Conservation (phyloP, 306 rosid genomes). For the Amphicarpaea edgeworthii region DNA sequence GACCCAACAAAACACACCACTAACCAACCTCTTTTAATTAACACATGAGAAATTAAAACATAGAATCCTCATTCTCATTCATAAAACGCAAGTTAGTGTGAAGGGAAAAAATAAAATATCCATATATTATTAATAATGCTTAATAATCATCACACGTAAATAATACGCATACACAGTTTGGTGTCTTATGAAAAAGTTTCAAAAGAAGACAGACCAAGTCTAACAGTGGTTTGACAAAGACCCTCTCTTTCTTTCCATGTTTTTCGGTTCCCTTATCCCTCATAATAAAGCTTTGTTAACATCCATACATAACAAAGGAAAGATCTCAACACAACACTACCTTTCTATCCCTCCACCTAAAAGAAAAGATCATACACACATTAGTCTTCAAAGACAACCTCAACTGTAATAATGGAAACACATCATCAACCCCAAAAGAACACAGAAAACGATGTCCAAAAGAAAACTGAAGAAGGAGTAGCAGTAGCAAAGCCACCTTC, state of each 20-base stretch:
- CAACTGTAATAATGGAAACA: constrained; percentile 66
- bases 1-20: constrained; percentile 59
- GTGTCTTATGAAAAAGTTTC: constrained; percentile 39
- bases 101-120: constrained; percentile 9
- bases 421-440: constrained; percentile 50
- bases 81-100: background rate
- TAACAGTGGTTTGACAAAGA: constrained; percentile 55
- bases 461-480: constrained; percentile 38
- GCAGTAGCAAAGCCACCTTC: constrained; percentile 44
- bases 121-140: background rate
- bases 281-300: constrained; percentile 40
- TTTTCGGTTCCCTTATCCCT: constrained; percentile 63
- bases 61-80: constrained; percentile 46
- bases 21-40: constrained; percentile 34
- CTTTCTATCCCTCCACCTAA: constrained; percentile 37
- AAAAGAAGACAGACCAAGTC: constrained; percentile 55
- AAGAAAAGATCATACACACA: constrained; percentile 36
- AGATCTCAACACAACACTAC: constrained; percentile 36
- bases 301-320: constrained; percentile 60
- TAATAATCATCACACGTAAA: background rate
- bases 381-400: constrained; percentile 46
- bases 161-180: constrained; percentile 28
- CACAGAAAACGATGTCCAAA: constrained; percentile 52
- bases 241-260: constrained; percentile 53
- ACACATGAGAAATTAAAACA: constrained; percentile 55